These are phyloP conservation scores for Gardenia jasminoides DNA, from an alignment of 257 asterid species.

Conservation along the genomic window DNA sequence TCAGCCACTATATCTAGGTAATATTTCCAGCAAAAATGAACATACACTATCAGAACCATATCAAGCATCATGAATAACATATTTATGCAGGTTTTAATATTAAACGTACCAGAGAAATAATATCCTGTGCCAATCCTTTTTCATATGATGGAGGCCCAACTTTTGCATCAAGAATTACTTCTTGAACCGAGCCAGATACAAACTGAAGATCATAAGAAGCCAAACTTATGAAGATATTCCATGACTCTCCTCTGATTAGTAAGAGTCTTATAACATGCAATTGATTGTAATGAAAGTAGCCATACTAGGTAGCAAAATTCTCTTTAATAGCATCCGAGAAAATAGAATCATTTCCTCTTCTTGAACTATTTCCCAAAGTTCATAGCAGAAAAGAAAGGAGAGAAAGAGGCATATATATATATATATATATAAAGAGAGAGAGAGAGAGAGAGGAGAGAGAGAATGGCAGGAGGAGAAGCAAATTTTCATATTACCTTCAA, in stretches of 20 bases:
- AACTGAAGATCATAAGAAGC: slow-evolving; percentile 44
- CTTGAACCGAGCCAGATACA: slow-evolving; percentile 70
- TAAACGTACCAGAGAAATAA: slow-evolving; percentile 65
- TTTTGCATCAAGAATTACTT: slow-evolving; percentile 86
- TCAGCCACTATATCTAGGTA: background rate
- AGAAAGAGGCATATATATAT: no score
- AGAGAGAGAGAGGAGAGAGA: background rate
- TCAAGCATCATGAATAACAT: background rate
- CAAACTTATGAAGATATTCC: slow-evolving; percentile 27
- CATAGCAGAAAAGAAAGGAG: background rate
- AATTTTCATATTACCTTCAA: slow-evolving; percentile 45
- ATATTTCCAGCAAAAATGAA: background rate
- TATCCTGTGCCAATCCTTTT: slow-evolving; percentile 73
- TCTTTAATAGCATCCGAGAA: no score
- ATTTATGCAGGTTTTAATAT: background rate
- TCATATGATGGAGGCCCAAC: slow-evolving; percentile 87
- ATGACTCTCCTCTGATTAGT: background rate
- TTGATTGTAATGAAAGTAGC: background rate
- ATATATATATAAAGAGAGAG: background rate
- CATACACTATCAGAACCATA: background rate
- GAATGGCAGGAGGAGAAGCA: background rate
- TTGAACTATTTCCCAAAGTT: slow-evolving; percentile 1
- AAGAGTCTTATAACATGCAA: background rate
- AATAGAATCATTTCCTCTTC: background rate
- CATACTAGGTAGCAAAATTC: background rate